Base-by-base conservation (phyloP, 2,329 filamentous ascomycete genomes). In the Trichoderma hamatum region DNA sequence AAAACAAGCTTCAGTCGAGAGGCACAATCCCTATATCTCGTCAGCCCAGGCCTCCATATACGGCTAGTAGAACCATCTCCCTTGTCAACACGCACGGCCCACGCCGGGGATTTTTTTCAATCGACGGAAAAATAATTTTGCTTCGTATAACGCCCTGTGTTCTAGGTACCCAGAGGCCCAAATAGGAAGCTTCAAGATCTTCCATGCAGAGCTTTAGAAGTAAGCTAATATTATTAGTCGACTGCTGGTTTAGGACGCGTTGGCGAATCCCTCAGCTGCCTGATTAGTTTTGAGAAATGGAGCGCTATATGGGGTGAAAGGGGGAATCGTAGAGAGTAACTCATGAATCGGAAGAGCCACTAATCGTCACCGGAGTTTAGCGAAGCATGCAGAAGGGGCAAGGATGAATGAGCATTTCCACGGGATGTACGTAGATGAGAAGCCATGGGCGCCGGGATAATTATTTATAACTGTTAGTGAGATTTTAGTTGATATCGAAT, bases 91-190 rank as follows among this genome's bases (percentile, higher is more conserved):
- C 10, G 36, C 39, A 43, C 16, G 52, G 63, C 36, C 52, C 63
- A 58, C 34, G 24, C 36, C 36, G n/a, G 36, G 28, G 26, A n/a
- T 26, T 43, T n/a, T 21, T 43, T 13, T 28, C n/a, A 66, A 66
- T 59, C 39, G 52, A 59, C 64, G 64, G 64, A 30, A 51, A 67
- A 67, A 49, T 59, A 51, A 67, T 67, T 67, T 58, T 26, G 54
- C 64, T 30, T 67, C 64, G 64, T 67, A 67, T 67, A 36, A 30
- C 19, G n/a, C 39, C 64, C 21, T 67, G 39, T 28, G 39, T 5
- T 28, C 5, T 51, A 10, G 3, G 34, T 32, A 10, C 51, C n/a
- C 32, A 11, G 28, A 19, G 2, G 9, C 54, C 28, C 16, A 32
- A 66, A 56, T 58, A 67, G 54, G 64, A 39, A 67, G 64, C 39